phyloP scores from a whole-genome alignment of 441 rosid genomes.

The Arabidopsis lyrata region DNA sequence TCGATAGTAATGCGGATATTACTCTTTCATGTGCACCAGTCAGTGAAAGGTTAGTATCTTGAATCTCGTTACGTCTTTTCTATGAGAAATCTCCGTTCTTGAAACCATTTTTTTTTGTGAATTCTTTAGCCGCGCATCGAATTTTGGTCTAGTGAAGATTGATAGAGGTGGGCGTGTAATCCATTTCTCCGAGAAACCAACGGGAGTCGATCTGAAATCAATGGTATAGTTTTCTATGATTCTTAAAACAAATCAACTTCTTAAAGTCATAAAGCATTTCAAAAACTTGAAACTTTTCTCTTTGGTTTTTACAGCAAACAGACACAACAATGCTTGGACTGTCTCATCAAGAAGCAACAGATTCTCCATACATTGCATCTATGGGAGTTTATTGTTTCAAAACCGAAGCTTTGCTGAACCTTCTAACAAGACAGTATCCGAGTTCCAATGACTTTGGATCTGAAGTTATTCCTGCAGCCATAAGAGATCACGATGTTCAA shows the following conservation, averaged over 20 bases:
- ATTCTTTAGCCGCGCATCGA: constrained; percentile 83
- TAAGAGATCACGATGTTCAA: constrained; percentile 79
- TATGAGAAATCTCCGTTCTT: not conserved
- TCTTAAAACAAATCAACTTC: not conserved
- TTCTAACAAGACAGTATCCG: constrained; percentile 78
- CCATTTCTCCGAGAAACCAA: constrained; percentile 90
- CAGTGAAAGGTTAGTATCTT: constrained; percentile 63
- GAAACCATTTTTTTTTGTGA: constrained; percentile 9
- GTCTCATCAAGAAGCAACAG: constrained; percentile 67
- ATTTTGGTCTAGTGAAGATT: constrained; percentile 86
- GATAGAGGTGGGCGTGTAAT: constrained; percentile 68
- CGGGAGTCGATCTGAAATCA: constrained; percentile 70
- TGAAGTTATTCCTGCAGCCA: constrained; percentile 92
- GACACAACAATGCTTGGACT: constrained; percentile 79
- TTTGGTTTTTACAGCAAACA: constrained; percentile 51
- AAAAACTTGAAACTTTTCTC: not conserved
- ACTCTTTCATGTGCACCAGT: constrained; percentile 84
- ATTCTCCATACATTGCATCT: constrained; percentile 85
- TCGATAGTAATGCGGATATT: constrained; percentile 79
- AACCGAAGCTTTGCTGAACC: constrained; percentile 72
- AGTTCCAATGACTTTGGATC: constrained; percentile 92
- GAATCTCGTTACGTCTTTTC: not conserved
- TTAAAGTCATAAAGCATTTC: not conserved
- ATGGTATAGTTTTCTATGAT: constrained; percentile 62
- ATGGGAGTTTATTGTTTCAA: constrained; percentile 96